Evolutionary conservation across 208 protist genomes (phyloP), one percentile per base, ranked within the genome.

Genomic region (Acanthamoeba healyi): DNA sequence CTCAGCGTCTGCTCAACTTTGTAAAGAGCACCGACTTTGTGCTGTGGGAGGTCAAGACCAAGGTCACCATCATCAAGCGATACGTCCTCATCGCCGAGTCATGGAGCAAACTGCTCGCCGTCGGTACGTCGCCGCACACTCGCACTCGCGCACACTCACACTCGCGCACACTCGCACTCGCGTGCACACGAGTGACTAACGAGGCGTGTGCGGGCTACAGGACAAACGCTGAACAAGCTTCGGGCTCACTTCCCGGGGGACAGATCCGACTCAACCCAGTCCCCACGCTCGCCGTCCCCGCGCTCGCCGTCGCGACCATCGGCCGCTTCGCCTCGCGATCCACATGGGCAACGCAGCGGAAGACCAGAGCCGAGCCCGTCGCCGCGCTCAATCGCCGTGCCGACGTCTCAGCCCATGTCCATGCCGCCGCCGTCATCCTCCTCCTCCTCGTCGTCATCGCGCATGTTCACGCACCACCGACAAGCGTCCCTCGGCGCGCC

Each of bases 31-130:
- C 44, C 44, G 49, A 61, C 81, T 89, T 67, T 61, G 32, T 63
- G 51, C 29, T 89, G 81, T 89, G 81, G 81, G 81, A 89, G 81
- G 81, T 89, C 81, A 10, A n/a, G 44, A 65, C 81, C 81, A 89
- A 89, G 49, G 54, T 89, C 38, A 38, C 3, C 29, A 89, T 89
- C 54, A 65, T 89, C 32, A 51, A 61, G 34, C 58, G 42, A n/a
- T 89, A 89, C 54, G 32, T 89, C 19, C 22, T 51, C 54, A 56
- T 67, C 34, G 54, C 81, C 44, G 81, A 65, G 34, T 67, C 81
- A 46, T 89, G 81, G 81, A 89, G 34, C 81, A 89, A 89, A 46
- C 46, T 89, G 34, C 32, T 89, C 24, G 81, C 81, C 44, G 40
- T 89, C n/a, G 81, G 77, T 74, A 74, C 65, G 22, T 12, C 26